Base-by-base conservation (phyloP, 1,284 basidiomycete species). In the Acaromyces ingoldii region DNA sequence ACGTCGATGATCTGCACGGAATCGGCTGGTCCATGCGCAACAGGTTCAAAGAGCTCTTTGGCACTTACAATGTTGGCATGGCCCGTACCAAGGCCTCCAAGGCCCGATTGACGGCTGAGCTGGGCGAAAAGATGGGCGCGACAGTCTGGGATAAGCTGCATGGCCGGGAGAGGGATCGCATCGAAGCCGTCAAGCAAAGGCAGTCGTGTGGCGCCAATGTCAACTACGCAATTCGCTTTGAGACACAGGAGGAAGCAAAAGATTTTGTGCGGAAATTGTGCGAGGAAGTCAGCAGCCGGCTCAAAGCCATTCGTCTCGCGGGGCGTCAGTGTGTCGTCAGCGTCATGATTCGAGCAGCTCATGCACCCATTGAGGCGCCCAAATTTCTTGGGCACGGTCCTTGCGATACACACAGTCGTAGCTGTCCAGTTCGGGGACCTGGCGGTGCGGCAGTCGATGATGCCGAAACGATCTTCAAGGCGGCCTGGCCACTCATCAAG, bases 341-440 rank as follows among this genome's bases (percentile, higher is more conserved):
- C 86, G 79, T 97, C 57, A 86, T 97, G 87, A 85, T 85, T 61
- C 82, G 93, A 6, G 85, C 89, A 72, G 84, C 88, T 0, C 83
- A 82, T 49, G 90, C 93, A 0, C 91, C 92, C 0, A 79, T 88
- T 10, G 95, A 98, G 70, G 83, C 89, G n/a, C 86, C 92, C 0
- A 98, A 97, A 87, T 96, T 96, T 61, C 81, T 97, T 62, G 93
- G 93, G 0, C 92, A 97, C 68, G 93, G 93, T 1, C 77, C 82
- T 9, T 96, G 91, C 74, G 85, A 91, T 49, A 81, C 84, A 0
- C 87, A 86, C 77, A 91, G 84, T 72, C 88, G 86, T 70, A 87
- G 88, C 60, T 78, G 78, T 0, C 76, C 82, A 1, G 78, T 92
- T 1, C 77, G 80, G 6, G 55, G 54, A 1, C 57, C 61, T 0